Percentiles rank a stretch among this genome's conserved stretches.
Evolutionary conservation across 805 yeast genomes (phyloP).

Genomic region (Spathaspora gorwiae): DNA sequence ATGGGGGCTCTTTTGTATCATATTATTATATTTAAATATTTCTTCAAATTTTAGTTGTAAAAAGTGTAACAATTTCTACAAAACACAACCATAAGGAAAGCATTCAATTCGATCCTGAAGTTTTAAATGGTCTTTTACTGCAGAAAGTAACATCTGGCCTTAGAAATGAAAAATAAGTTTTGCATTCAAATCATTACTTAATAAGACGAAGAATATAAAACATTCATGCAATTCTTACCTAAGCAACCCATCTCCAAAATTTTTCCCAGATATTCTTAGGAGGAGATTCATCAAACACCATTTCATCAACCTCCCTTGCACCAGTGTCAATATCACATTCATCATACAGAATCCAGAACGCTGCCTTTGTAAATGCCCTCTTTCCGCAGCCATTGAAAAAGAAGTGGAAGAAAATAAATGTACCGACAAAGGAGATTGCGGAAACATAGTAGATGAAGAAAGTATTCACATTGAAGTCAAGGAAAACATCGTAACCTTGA

Average conservation of each 20-base stretch:
- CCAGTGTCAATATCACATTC: constrained; percentile 69
- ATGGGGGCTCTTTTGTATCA: no score
- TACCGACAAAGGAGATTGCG: constrained; percentile 50
- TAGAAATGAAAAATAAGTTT: not conserved
- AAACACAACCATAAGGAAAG: no score
- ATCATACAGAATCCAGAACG: constrained; percentile 39
- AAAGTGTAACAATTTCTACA: no score
- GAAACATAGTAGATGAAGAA: constrained; percentile 75
- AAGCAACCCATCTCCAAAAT: constrained; percentile 42
- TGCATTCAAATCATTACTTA: no score
- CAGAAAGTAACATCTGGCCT: not conserved
- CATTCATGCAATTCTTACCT: not conserved
- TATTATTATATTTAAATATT: no score
- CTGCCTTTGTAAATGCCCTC: constrained; percentile 23
- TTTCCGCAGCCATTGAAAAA: constrained; percentile 33
- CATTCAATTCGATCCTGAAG: no score
- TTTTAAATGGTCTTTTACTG: no score
- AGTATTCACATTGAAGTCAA: constrained; percentile 45
- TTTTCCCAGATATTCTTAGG: constrained; percentile 53
- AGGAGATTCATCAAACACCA: constrained; percentile 50
- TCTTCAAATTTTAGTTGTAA: no score
- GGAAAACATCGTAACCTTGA: constrained; percentile 70
- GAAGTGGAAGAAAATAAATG: constrained; percentile 54
- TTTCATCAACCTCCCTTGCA: constrained; percentile 57
- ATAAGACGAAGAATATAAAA: no score